Evolutionary conservation across 805 yeast genomes (phyloP), one percentile per base, ranked within the genome.

Genomic region (Kluyveromyces aestuarii): DNA sequence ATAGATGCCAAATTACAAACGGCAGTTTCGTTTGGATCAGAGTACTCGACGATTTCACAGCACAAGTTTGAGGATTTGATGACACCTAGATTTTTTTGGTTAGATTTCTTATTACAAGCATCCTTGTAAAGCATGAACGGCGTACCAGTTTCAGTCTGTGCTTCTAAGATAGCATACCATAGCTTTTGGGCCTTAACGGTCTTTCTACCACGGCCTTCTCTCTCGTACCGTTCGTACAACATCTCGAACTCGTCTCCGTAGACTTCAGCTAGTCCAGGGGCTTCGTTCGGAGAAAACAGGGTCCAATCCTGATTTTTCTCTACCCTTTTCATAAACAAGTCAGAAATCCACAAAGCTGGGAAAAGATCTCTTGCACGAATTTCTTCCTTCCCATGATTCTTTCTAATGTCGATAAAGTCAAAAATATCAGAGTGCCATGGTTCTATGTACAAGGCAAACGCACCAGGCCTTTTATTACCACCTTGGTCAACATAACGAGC

Each of bases 401-500:
- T 90, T 61, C 93, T 79, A 55, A 91, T 73, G 50, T 90, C 91
- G 47, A 91, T 67, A 60, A 91, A 84, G 51, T 86, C 96, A 65
- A 87, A 84, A 36, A 91, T 75, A 60, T 91, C 99, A 10, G 85
- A 79, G 64, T 91, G 99, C 99, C 99, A 91, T 48, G 99, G 97
- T 70, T 91, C 99, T 37, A 91, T 67, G 68, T 90, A 91, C 37
- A 89, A 70, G 36, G 96, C 96, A 68, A 91, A 86, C 2, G 99
- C 99, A 53, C 98, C 98, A 0, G 99, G 99, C 61, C 99, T 76
- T 69, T 90, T 90, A 71, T 91, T 91, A 48, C 98, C 98, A 53
- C 99, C 99, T 74, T 91, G 99, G 61, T 91, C 98, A 40, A 91
- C 98, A 62, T 90, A 91, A 58, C 96, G 79, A 17, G 99, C 98